Evolutionary conservation across 177 flowering plant genomes (phyloP).

Genomic region (Vitis hybrid): DNA sequence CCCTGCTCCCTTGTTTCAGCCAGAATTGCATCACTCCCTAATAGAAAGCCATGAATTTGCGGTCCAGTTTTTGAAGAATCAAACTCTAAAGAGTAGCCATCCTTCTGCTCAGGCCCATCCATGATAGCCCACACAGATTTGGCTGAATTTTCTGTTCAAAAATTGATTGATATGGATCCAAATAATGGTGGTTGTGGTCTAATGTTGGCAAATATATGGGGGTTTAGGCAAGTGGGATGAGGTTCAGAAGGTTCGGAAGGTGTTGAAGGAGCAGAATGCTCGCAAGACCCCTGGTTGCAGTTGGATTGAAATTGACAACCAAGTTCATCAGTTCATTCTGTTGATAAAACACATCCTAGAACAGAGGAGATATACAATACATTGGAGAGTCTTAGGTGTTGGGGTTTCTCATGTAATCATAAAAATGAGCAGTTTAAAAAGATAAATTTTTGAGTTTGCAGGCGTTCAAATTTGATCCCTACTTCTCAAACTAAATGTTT

Average conservation of each 20-base stretch:
- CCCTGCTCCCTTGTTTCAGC: too few species aligned
- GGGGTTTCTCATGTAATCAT: too few species aligned
- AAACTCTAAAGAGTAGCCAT: background rate
- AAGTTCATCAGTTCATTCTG: slow-evolving; percentile 53
- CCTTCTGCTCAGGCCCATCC: slow-evolving; percentile 22
- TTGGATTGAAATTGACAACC: slow-evolving; percentile 62
- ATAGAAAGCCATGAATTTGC: background rate
- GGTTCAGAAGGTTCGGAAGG: slow-evolving; percentile 39
- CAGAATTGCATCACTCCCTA: too few species aligned
- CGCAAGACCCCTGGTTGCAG: slow-evolving; percentile 69
- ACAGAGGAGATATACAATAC: slow-evolving; percentile 39
- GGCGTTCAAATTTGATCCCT: too few species aligned
- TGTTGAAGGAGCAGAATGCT: slow-evolving; percentile 37
- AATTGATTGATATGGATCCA: slow-evolving; percentile 52
- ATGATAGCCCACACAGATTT: slow-evolving; percentile 39
- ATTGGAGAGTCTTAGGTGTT: slow-evolving; percentile 20
- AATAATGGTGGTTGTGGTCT: slow-evolving; percentile 52
- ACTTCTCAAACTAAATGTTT: too few species aligned
- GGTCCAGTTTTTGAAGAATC: background rate
- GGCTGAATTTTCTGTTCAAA: slow-evolving; percentile 55
- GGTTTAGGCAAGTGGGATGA: slow-evolving; percentile 67
- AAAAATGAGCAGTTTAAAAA: too few species aligned
- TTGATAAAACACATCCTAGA: slow-evolving; percentile 46
- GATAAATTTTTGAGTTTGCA: too few species aligned
- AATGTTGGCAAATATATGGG: slow-evolving; percentile 60